These are phyloP conservation scores for Gymnopus androsaceus DNA, from an alignment of 1,284 basidiomycete species.

Conservation along the genomic window DNA sequence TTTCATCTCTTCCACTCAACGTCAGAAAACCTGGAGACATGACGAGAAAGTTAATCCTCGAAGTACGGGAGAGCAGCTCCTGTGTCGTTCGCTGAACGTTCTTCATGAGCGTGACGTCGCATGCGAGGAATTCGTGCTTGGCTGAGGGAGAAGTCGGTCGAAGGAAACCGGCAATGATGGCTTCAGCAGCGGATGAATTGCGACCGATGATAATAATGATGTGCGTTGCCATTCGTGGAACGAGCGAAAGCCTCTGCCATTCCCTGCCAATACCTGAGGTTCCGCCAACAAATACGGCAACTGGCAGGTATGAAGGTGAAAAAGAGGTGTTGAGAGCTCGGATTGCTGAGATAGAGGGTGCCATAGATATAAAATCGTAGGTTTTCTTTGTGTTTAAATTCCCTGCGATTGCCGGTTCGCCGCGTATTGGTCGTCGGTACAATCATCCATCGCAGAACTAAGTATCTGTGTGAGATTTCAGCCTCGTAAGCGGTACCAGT, in stretches of 20 bases:
- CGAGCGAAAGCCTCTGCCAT: slow-evolving; percentile 32
- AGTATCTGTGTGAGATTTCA: too few species aligned
- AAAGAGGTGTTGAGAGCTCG: slow-evolving; percentile 20
- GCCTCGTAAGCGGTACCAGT: too few species aligned
- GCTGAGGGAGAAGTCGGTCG: slow-evolving; percentile 20
- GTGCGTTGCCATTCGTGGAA: slow-evolving; percentile 31
- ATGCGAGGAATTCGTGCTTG: slow-evolving; percentile 28
- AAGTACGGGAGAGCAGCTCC: slow-evolving; percentile 21
- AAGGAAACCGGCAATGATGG: slow-evolving; percentile 36
- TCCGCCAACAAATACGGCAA: slow-evolving; percentile 40
- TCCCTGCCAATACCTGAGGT: slow-evolving; percentile 40
- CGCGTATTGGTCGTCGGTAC: too few species aligned
- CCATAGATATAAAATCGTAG: not conserved
- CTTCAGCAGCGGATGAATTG: slow-evolving; percentile 33
- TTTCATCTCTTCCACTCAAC: slow-evolving; percentile 41
- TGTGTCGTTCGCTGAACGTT: slow-evolving; percentile 25
- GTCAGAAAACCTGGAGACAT: slow-evolving; percentile 40
- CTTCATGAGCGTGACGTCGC: slow-evolving; percentile 33
- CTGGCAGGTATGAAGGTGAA: slow-evolving; percentile 25
- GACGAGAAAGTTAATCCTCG: slow-evolving; percentile 46
- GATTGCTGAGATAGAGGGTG: not conserved
- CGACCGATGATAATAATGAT: slow-evolving; percentile 38
- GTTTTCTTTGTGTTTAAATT: not conserved
- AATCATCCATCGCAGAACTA: too few species aligned
- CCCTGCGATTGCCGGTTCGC: not conserved